phyloP scores from a whole-genome alignment of 176 grass and related monocot species.

The Paspalum vaginatum region DNA sequence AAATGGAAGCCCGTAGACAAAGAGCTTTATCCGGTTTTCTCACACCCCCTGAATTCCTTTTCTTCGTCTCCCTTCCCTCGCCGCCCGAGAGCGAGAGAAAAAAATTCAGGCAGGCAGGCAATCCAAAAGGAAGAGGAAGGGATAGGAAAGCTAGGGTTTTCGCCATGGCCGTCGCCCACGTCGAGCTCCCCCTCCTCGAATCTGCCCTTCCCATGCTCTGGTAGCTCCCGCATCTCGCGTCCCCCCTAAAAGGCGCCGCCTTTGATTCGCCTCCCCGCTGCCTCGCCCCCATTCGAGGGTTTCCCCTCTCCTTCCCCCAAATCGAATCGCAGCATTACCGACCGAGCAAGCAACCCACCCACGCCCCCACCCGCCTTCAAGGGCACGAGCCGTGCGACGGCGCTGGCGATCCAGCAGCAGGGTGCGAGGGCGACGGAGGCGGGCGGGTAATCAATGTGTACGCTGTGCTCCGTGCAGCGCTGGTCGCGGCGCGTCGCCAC shows the following conservation, averaged over 20 bases:
- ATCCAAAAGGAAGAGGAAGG: neutral
- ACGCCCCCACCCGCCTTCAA: neutral
- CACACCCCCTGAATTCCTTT: neutral
- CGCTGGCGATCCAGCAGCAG: slow-evolving; percentile 52
- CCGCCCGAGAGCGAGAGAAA: neutral
- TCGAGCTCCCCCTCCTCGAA: slow-evolving; percentile 18
- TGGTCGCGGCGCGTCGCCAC: slow-evolving; percentile 92
- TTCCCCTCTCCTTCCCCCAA: slow-evolving; percentile 32
- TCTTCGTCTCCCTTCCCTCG: neutral
- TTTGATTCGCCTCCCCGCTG: slow-evolving; percentile 29
- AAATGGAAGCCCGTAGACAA: neutral
- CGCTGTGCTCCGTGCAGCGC: slow-evolving; percentile 90
- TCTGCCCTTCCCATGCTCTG: neutral
- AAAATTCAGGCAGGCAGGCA: neutral
- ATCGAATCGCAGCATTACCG: slow-evolving; percentile 39
- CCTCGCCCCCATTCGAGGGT: slow-evolving; percentile 32
- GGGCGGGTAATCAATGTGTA: slow-evolving; percentile 83
- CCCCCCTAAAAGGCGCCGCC: slow-evolving; percentile 33
- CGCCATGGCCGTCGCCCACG: slow-evolving; percentile 48
- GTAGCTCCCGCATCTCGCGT: slow-evolving; percentile 45
- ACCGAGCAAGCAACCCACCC: slow-evolving; percentile 34
- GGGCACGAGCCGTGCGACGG: neutral
- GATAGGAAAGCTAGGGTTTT: slow-evolving; percentile 66
- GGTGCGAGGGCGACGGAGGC: slow-evolving; percentile 28
- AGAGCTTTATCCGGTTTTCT: slow-evolving; percentile 16